Conservation (phyloP, 352 stramenopile genomes). For the Phytophthora pluvialis region DNA sequence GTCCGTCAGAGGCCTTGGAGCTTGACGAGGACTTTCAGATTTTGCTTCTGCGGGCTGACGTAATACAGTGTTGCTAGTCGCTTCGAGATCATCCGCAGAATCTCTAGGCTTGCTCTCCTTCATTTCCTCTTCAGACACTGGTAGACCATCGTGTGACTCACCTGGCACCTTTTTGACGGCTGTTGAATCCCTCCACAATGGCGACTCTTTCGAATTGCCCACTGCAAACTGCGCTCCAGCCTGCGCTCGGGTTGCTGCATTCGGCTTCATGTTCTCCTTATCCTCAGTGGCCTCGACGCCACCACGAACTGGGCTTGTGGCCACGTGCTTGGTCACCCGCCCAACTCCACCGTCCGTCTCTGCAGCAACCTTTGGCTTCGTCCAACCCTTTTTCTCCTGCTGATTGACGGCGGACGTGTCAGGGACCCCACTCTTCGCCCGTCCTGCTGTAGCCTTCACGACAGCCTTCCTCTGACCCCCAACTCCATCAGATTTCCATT, state of each 20-base stretch:
- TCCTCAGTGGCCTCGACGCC: neutral
- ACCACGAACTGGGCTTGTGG: conserved; percentile 15
- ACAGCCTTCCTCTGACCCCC: neutral
- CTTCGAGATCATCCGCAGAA: neutral
- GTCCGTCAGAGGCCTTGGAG: neutral
- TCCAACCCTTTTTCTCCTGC: neutral
- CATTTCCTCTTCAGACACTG: neutral
- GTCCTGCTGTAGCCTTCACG: neutral
- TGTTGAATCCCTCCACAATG: neutral
- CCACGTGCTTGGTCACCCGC: conserved; percentile 8
- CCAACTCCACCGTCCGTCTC: neutral
- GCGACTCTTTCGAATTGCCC: neutral
- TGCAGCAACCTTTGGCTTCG: conserved; percentile 8
- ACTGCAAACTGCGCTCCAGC: neutral
- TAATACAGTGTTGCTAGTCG: neutral
- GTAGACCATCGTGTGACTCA: neutral
- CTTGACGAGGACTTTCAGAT: neutral
- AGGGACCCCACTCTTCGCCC: neutral
- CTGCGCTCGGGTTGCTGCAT: conserved; percentile 4
- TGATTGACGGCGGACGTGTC: neutral
- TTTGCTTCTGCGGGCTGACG: neutral
- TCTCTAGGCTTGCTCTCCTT: neutral
- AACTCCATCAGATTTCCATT: neutral
- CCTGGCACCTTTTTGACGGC: neutral
- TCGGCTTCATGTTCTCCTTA: conserved; percentile 21